Conservation (phyloP, 2,329 filamentous ascomycete genomes). For the Aspergillus ibericus region DNA sequence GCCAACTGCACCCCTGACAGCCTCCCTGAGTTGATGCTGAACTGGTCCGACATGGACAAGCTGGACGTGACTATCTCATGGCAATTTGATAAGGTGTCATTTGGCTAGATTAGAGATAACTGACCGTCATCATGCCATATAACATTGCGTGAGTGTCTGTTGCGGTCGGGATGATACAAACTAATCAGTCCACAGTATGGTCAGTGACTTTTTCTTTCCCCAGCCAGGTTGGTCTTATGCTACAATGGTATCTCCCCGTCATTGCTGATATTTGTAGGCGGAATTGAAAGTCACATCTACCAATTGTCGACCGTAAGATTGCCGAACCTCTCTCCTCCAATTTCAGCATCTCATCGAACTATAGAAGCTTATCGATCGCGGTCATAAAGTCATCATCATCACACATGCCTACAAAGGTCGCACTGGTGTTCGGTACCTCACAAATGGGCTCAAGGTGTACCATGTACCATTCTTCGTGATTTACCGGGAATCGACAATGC, state of each 20-base stretch:
- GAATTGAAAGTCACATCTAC: conserved; percentile 97
- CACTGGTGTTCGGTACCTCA: conserved; percentile 90
- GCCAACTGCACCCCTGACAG: conserved; percentile 1
- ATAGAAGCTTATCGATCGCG: conserved; percentile 89
- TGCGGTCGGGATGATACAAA: conserved; percentile 20
- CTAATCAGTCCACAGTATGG: conserved; percentile 63
- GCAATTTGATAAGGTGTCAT: conserved; percentile 14
- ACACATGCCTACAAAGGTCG: conserved; percentile 92
- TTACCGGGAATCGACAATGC: conserved; percentile 89
- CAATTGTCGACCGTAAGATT: conserved; percentile 73
- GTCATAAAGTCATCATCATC: conserved; percentile 97
- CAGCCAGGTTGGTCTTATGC: conserved; percentile 65
- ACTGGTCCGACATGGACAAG: conserved; percentile 22
- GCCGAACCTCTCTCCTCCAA: background rate
- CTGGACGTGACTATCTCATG: background rate
- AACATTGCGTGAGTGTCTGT: conserved; percentile 62
- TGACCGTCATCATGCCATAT: conserved; percentile 59
- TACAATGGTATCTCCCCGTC: background rate
- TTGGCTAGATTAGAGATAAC: conserved; percentile 14
- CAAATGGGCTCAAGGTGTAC: conserved; percentile 97
- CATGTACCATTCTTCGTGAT: conserved; percentile 95
- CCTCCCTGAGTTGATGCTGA: background rate
- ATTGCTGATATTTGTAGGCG: conserved; percentile 52
- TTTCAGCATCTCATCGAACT: conserved; percentile 8
- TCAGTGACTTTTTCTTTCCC: conserved; percentile 99